Base-by-base conservation (phyloP, 805 yeast species). In the Wickerhamiella azyma region DNA sequence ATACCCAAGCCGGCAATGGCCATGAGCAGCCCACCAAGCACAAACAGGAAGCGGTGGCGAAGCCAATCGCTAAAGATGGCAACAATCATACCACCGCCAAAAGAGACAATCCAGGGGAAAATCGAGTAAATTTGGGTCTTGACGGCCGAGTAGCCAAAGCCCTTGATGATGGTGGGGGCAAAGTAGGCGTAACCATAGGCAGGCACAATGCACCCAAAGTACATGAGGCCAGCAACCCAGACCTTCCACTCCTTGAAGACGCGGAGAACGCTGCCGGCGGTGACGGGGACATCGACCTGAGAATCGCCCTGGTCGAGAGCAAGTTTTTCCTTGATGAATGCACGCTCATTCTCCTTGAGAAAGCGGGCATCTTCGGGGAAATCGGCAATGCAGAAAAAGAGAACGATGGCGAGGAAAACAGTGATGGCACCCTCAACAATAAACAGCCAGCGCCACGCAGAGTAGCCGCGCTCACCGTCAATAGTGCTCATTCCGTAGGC, bases 71-170 rank as follows among this genome's bases (percentile, higher is more conserved):
- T 79, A 48, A 69, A 51, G 48, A 68, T 65, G 0, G 94, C 89
- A 17, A 72, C 52, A 3, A 74, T 55, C 63, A 79, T 77, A 39
- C 79, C 73, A 32, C 74, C 66, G 7, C 80, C 85, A 56, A 85
- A 81, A 0, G 94, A 83, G 21, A 71, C 65, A 37, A 83, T 68
- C 88, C 94, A 85, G 17, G 94, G 94, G 53, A 85, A 86, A 43
- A 85, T 83, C 0, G 94, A 81, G 64, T 79, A 79, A 47, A 80
- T 73, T 61, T 85, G 85, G 7, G 94, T 89, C 46, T 73, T 67
- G 55, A 77, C 80, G 3, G 83, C 79, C 2, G 83, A 70, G 66
- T 79, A 71, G 18, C 81, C 80, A 65, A 80, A 66, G 36, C 72
- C 63, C 46, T 66, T 66, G 58, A 80, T 77, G 57, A 80, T 80